phyloP scores from a whole-genome alignment of 345 rosid species.

The Gossypium turneri region DNA sequence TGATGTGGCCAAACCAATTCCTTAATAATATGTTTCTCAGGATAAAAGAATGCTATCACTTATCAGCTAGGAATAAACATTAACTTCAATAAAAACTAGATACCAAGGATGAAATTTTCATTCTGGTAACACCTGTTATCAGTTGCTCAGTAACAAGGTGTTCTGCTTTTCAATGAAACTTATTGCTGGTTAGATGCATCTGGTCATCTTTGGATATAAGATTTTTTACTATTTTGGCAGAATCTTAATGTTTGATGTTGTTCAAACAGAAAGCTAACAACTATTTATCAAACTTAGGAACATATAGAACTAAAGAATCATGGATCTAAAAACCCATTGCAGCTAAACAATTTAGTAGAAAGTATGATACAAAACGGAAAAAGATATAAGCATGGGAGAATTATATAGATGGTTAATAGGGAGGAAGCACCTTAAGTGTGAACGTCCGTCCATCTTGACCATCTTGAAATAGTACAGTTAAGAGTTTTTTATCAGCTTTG shows the following conservation, averaged over 20 bases:
- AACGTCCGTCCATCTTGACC: constrained; percentile 95
- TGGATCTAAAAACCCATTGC: constrained; percentile 6
- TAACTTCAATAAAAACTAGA: background rate
- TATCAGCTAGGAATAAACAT: background rate
- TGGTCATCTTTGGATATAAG: background rate
- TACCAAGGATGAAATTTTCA: background rate
- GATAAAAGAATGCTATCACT: constrained; percentile 2
- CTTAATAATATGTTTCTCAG: background rate
- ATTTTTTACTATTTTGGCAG: background rate
- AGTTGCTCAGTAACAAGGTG: no score
- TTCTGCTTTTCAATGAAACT: no score
- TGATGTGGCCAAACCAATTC: background rate
- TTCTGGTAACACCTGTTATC: background rate
- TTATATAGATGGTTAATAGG: background rate
- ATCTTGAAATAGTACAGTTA: constrained; percentile 94
- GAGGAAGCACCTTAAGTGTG: constrained; percentile 74
- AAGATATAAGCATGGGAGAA: background rate
- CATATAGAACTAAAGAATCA: background rate
- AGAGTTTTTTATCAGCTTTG: constrained; percentile 89
- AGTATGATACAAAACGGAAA: background rate
- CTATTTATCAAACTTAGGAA: background rate
- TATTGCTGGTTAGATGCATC: background rate
- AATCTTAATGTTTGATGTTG: background rate
- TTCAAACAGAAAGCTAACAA: background rate
- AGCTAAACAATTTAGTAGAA: background rate